Conservation (phyloP, 768 basidiomycete genomes). For the Leucogyrophana mollusca region DNA sequence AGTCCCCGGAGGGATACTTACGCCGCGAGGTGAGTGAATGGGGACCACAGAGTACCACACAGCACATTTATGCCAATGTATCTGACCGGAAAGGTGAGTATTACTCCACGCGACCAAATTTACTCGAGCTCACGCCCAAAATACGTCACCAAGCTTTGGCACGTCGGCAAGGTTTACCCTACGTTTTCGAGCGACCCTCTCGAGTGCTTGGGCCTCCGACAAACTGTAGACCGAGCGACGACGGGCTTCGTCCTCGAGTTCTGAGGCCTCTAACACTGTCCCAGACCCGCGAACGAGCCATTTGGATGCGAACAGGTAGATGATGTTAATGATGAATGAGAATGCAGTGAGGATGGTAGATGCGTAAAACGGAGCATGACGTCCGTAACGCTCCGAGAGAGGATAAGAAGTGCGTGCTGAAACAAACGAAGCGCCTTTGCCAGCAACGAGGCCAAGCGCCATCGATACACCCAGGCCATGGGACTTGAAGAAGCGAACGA, state of each 20-base stretch:
- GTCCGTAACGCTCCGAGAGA: constrained; percentile 64
- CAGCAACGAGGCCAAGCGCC: constrained; percentile 80
- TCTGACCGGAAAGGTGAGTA: constrained; percentile 33
- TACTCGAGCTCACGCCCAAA: constrained; percentile 61
- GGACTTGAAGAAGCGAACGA: constrained; percentile 77
- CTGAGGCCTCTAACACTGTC: constrained; percentile 62
- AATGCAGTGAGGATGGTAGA: constrained; percentile 61
- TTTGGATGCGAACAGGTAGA: constrained; percentile 62
- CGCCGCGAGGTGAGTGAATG: constrained; percentile 77
- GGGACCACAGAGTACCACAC: constrained; percentile 76
- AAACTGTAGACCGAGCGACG: constrained; percentile 42
- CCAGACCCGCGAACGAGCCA: constrained; percentile 64
- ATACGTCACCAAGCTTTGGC: constrained; percentile 68
- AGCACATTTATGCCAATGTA: constrained; percentile 76
- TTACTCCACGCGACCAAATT: constrained; percentile 5
- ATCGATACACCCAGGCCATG: constrained; percentile 76
- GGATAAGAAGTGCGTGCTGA: constrained; percentile 76
- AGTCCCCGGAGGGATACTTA: constrained; percentile 31
- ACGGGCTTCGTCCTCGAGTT: constrained; percentile 55
- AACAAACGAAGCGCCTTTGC: constrained; percentile 76
- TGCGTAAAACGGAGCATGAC: constrained; percentile 73
- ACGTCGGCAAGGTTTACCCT: constrained; percentile 61
- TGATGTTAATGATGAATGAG: constrained; percentile 66
- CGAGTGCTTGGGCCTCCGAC: constrained; percentile 60
- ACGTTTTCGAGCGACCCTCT: constrained; percentile 65